Percentiles rank a stretch among this genome's conserved stretches.
phyloP scores from a whole-genome alignment of 495 filamentous ascomycete species.

The Daldinia caldariorum region DNA sequence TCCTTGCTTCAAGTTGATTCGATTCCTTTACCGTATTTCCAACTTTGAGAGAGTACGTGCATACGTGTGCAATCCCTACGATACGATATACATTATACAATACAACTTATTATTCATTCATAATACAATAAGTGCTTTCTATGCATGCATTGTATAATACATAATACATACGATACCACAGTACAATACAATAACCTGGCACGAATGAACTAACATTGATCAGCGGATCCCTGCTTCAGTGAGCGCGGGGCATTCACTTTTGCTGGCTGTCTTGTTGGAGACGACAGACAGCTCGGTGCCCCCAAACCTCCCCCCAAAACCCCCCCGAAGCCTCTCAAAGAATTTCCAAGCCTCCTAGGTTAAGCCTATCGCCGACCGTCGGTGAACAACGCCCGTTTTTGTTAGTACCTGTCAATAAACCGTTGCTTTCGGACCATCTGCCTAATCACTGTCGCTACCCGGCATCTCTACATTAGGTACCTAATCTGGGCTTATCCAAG shows the following conservation, averaged over 20 bases:
- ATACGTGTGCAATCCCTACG: background rate
- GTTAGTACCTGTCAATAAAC: constrained; percentile 19
- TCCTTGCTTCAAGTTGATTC: background rate
- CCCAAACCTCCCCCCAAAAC: constrained; percentile 1
- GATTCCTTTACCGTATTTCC: background rate
- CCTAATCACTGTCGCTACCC: constrained; percentile 14
- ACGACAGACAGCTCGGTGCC: constrained; percentile 12
- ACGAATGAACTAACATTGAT: constrained; percentile 42
- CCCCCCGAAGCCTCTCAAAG: constrained; percentile 3
- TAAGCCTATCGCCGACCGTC: constrained; percentile 29
- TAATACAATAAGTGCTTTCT: background rate
- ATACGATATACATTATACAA: background rate
- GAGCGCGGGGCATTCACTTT: constrained; percentile 34
- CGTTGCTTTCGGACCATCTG: constrained; percentile 2
- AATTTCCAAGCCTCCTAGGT: constrained; percentile 2
- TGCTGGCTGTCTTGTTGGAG: constrained; percentile 36
- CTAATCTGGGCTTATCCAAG: constrained; percentile 11
- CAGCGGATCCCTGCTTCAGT: constrained; percentile 36
- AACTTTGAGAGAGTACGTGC: too few species aligned
- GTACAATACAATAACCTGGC: constrained; percentile 39
- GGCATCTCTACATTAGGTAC: too few species aligned
- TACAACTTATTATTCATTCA: too few species aligned
- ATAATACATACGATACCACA: background rate
- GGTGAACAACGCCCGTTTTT: constrained; percentile 19
- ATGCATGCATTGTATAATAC: constrained; percentile 16